Evolutionary conservation across 306 rosid species (phyloP).

Genomic region (Senna siamea): DNA sequence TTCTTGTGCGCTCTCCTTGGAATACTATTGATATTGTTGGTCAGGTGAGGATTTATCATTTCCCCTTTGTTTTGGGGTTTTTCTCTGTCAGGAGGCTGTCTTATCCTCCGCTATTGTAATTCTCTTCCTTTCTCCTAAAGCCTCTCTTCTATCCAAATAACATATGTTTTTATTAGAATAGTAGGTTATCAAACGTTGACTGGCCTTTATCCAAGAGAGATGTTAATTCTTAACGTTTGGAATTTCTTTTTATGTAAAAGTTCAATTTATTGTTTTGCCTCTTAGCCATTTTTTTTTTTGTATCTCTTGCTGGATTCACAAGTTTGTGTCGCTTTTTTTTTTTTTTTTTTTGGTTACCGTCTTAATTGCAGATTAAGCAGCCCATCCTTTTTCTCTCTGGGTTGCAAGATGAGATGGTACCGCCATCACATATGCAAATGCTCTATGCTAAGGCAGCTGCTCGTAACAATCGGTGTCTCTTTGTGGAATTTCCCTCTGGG

Average conservation of each 20-base stretch:
- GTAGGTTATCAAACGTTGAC: too few species aligned
- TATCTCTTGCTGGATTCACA: constrained; percentile 11
- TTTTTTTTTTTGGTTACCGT: constrained; percentile 24
- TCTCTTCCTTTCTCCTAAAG: too few species aligned
- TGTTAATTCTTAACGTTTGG: constrained; percentile 20
- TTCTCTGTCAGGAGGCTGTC: too few species aligned
- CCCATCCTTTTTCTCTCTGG: constrained; percentile 97
- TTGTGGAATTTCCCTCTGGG: constrained; percentile 86
- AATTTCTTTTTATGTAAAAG: not conserved
- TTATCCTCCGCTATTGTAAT: too few species aligned
- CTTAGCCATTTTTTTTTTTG: constrained; percentile 26
- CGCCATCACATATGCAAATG: constrained; percentile 85
- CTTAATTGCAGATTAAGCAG: constrained; percentile 76
- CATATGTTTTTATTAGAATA: too few species aligned
- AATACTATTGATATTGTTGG: constrained; percentile 85
- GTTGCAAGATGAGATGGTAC: constrained; percentile 98
- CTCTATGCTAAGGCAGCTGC: constrained; percentile 97
- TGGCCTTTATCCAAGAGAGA: not conserved
- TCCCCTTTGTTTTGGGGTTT: not conserved
- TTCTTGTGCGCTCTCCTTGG: constrained; percentile 96
- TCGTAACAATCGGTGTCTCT: constrained; percentile 72
- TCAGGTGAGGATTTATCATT: constrained; percentile 55
- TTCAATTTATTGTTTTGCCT: constrained; percentile 1
- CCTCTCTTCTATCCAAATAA: too few species aligned
- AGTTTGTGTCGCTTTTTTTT: constrained; percentile 29